Percentiles rank a stretch among this genome's conserved stretches.
phyloP scores from a whole-genome alignment of 768 basidiomycete genomes.

The Suillus clintonianus region DNA sequence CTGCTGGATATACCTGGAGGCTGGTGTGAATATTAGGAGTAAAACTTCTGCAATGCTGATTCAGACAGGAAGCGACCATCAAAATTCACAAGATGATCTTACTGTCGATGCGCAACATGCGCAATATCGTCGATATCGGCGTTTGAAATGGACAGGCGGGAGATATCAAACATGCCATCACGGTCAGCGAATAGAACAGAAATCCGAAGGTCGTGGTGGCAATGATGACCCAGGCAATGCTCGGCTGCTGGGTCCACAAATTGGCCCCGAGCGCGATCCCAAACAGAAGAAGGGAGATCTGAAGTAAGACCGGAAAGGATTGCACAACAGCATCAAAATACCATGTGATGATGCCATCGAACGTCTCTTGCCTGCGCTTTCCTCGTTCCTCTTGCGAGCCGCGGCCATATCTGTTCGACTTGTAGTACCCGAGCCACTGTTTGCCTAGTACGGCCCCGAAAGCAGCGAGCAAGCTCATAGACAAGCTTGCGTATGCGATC shows the following conservation, averaged over 20 bases:
- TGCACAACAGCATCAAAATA: constrained; percentile 12
- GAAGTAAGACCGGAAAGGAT: constrained; percentile 11
- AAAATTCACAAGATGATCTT: not conserved
- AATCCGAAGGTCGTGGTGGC: too few relatives aligned
- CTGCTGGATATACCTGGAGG: too few relatives aligned
- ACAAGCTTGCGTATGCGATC: constrained; percentile 12
- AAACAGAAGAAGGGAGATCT: too few relatives aligned
- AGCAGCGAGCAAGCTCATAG: constrained; percentile 14
- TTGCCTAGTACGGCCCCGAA: constrained; percentile 17
- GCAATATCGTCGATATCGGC: not conserved
- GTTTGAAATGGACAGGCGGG: too few relatives aligned
- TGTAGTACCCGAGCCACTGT: constrained; percentile 14
- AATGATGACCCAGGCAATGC: too few relatives aligned
- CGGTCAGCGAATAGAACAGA: too few relatives aligned
- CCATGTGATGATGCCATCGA: constrained; percentile 13
- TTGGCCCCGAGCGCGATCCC: too few relatives aligned
- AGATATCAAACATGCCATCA: too few relatives aligned
- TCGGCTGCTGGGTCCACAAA: too few relatives aligned
- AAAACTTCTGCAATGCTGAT: not conserved
- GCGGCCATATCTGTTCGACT: not conserved
- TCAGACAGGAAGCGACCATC: not conserved
- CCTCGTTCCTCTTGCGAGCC: constrained; percentile 13
- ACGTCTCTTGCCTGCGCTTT: constrained; percentile 8
- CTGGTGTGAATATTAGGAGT: too few relatives aligned
- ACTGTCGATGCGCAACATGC: not conserved